Evolutionary conservation across 805 yeast genomes (phyloP).

Genomic region (Myxozyma lipomycoides): DNA sequence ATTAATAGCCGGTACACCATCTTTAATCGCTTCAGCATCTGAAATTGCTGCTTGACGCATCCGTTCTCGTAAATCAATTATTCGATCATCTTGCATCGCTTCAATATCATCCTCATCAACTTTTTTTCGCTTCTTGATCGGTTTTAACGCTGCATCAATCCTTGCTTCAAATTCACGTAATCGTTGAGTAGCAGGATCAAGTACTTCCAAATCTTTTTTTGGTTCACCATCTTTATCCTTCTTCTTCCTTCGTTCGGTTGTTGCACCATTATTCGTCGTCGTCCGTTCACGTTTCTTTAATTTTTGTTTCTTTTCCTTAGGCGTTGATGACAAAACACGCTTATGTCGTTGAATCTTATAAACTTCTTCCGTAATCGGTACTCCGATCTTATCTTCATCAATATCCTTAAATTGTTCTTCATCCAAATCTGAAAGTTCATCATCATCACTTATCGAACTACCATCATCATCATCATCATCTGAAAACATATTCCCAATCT

Average conservation of each 20-base stretch:
- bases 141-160: constrained; percentile 72
- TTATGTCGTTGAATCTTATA: constrained; percentile 40
- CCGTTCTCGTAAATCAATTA: constrained; percentile 72
- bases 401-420: constrained; percentile 38
- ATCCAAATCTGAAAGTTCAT: constrained; percentile 41
- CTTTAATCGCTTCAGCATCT: constrained; percentile 50
- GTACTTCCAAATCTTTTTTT: constrained; percentile 13
- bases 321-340: constrained; percentile 17
- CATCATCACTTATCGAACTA: constrained; percentile 26
- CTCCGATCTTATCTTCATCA: constrained; percentile 32
- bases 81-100: constrained; percentile 88
- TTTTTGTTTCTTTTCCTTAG: constrained; percentile 19
- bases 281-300: constrained; percentile 15
- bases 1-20: constrained; percentile 65
- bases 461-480: constrained; percentile 17
- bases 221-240: constrained; percentile 19
- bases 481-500: neutral
- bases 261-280: constrained; percentile 2
- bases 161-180: constrained; percentile 77
- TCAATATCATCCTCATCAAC: constrained; percentile 92
- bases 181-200: constrained; percentile 44
- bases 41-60: constrained; percentile 73
- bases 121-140: constrained; percentile 51
- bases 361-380: constrained; percentile 41
- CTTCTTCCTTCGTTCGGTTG: constrained; percentile 6